Conservation (phyloP, 108 stramenopile genomes). For the Heterococcus sp. region DNA sequence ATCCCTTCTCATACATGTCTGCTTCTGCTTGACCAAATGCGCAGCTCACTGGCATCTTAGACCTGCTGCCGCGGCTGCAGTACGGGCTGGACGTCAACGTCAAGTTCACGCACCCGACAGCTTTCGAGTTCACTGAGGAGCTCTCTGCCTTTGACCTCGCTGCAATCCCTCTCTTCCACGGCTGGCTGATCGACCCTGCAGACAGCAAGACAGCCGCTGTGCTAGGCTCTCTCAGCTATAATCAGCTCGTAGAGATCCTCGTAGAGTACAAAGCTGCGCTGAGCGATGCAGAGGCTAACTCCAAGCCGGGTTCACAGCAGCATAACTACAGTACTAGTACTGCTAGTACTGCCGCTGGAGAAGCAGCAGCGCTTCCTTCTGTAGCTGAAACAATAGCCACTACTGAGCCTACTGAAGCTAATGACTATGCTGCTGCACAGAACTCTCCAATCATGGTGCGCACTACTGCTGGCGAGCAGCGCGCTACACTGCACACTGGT, state of each 20-base stretch:
- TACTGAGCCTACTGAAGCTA: no score
- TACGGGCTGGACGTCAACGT: slow-evolving; percentile 97
- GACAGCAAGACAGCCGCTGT: slow-evolving; percentile 57
- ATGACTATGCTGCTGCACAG: no score
- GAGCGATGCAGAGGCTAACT: neutral
- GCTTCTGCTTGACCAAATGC: neutral
- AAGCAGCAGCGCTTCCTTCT: neutral
- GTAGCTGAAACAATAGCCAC: no score
- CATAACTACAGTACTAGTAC: no score
- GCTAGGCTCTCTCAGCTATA: slow-evolving; percentile 70
- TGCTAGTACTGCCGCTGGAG: neutral
- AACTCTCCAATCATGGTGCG: no score
- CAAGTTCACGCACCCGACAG: slow-evolving; percentile 70
- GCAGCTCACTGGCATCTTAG: slow-evolving; percentile 72
- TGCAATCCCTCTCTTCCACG: slow-evolving; percentile 85
- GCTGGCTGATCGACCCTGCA: slow-evolving; percentile 84
- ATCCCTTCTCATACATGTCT: no score
- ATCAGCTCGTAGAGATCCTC: slow-evolving; percentile 82
- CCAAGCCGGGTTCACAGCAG: neutral
- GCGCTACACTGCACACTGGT: neutral
- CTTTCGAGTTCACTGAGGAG: slow-evolving; percentile 81
- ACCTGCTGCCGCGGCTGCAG: slow-evolving; percentile 76
- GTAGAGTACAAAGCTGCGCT: slow-evolving; percentile 53
- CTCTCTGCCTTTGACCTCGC: slow-evolving; percentile 83
- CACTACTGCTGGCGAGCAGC: neutral